Conservation (phyloP, 805 yeast genomes). For the Alloascoidea hylecoeti region DNA sequence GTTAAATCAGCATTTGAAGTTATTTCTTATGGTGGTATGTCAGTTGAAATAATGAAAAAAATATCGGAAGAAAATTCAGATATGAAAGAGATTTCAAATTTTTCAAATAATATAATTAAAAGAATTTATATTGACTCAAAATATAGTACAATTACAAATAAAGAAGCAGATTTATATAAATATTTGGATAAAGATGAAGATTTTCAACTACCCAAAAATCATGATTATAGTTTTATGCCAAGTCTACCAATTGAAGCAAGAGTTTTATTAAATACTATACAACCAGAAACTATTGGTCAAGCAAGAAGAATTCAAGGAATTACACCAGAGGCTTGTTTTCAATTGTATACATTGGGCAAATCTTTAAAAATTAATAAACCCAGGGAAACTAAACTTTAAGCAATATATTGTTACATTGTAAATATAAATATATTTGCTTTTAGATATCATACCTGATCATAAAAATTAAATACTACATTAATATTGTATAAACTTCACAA, state of each 20-base stretch:
- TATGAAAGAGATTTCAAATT: conserved; percentile 20
- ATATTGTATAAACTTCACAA: too few relatives aligned
- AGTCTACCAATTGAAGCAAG: conserved; percentile 71
- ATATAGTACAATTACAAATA: conserved; percentile 65
- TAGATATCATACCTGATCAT: too few relatives aligned
- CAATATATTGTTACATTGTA: too few relatives aligned
- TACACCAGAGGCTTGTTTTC: conserved; percentile 86
- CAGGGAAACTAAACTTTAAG: too few relatives aligned
- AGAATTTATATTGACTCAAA: conserved; percentile 69
- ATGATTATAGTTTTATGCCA: conserved; percentile 42
- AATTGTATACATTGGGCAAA: conserved; percentile 31
- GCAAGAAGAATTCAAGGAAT: conserved; percentile 92
- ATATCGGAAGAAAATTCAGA: conserved; percentile 17
- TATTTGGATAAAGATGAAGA: conserved; percentile 81
- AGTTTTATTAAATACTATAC: conserved; percentile 49
- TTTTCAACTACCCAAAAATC: conserved; percentile 51
- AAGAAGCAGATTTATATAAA: conserved; percentile 55
- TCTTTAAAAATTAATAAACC: too few relatives aligned
- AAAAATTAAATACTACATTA: too few relatives aligned
- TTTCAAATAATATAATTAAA: conserved; percentile 31
- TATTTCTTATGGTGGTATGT: conserved; percentile 35
- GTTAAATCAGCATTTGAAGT: conserved; percentile 59
- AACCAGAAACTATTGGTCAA: conserved; percentile 88
- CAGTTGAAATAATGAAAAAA: conserved; percentile 11
- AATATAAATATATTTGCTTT: too few relatives aligned